Conservation (phyloP, 73 alveolate genomes). For the Breviolum minutum region DNA sequence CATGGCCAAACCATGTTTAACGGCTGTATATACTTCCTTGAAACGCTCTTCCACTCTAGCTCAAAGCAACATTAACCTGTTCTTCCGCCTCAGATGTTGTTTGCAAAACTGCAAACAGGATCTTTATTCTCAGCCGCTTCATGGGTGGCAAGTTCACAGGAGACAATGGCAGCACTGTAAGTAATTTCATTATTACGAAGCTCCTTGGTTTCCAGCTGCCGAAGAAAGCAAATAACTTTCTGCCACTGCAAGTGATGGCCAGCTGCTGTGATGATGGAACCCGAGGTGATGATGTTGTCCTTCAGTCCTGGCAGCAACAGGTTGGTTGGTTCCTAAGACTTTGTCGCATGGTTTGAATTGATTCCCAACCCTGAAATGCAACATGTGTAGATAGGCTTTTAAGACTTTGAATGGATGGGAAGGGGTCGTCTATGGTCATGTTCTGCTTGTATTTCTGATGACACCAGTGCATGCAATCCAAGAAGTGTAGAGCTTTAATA, state of each 20-base stretch:
- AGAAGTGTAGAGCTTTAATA: too few relatives aligned
- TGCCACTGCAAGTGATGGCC: conserved; percentile 2
- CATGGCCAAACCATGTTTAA: neutral
- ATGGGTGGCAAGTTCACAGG: conserved; percentile 28
- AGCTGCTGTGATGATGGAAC: conserved; percentile 16
- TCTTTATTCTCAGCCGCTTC: neutral
- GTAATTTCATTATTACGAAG: conserved; percentile 7
- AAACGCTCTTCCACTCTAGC: neutral
- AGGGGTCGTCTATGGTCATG: too few relatives aligned
- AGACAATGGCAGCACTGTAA: conserved; percentile 31
- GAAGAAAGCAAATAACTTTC: conserved; percentile 16
- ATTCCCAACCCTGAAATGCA: too few relatives aligned
- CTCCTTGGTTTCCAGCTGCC: neutral
- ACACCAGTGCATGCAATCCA: too few relatives aligned
- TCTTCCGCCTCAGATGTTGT: neutral
- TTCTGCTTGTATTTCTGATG: too few relatives aligned
- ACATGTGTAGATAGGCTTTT: too few relatives aligned
- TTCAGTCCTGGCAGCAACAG: neutral
- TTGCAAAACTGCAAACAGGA: too few relatives aligned
- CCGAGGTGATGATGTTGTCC: conserved; percentile 7
- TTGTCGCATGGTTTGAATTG: too few relatives aligned
- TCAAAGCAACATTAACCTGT: neutral
- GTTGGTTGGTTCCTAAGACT: too few relatives aligned
- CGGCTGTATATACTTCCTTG: neutral
- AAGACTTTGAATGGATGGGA: too few relatives aligned